Percentiles rank a stretch among this genome's conserved stretches.
Conservation (phyloP, 148 eudicot species). For the Rhododendron molle region DNA sequence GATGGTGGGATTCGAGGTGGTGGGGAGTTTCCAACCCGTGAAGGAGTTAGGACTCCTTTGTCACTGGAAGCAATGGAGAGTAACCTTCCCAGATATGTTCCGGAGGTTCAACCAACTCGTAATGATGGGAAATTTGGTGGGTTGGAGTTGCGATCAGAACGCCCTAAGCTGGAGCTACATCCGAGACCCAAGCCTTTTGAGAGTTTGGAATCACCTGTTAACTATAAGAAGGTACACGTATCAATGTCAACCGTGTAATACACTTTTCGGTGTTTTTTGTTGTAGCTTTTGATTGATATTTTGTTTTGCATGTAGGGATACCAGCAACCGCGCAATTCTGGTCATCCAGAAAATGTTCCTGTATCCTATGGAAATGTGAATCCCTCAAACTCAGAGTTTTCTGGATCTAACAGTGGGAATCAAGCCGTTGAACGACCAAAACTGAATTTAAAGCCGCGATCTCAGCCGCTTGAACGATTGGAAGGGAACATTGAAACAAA, state of each 20-base stretch:
- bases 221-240: conserved; percentile 51
- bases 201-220: conserved; percentile 36
- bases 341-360: conserved; percentile 26
- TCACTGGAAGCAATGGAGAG: conserved; percentile 31
- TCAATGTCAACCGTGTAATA: background rate
- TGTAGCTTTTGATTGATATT: background rate
- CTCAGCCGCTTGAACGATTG: conserved; percentile 48
- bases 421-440: conserved; percentile 68
- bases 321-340: conserved; percentile 31
- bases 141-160: conserved; percentile 35
- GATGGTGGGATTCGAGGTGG: conserved; percentile 38
- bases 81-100: conserved; percentile 25
- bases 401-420: conserved; percentile 35
- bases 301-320: conserved; percentile 26
- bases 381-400: conserved; percentile 26
- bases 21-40: conserved; percentile 36
- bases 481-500: conserved; percentile 34
- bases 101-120: conserved; percentile 34
- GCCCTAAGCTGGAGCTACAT: conserved; percentile 74
- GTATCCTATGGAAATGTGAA: conserved; percentile 28
- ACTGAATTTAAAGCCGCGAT: conserved; percentile 72
- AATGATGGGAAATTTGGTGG: conserved; percentile 30
- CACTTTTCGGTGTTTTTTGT: background rate
- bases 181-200: conserved; percentile 78
- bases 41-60: conserved; percentile 35